Base-by-base conservation (phyloP, 257 asterid species). In the Solanum sparsipilum region DNA sequence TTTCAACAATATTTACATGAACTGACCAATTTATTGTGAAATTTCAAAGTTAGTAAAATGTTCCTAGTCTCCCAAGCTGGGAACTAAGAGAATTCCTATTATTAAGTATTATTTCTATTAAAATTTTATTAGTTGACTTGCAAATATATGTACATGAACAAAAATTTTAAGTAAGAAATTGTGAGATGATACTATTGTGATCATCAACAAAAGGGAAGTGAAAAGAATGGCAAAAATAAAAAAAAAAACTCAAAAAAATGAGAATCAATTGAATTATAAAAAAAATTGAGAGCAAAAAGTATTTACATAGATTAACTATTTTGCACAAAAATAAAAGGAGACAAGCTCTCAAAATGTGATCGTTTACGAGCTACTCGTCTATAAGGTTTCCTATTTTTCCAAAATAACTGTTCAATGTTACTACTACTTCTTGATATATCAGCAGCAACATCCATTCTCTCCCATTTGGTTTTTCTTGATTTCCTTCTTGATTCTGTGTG, bases 301-400 rank as follows among this genome's bases (percentile, higher is more conserved):
- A 72, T 86, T 35, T 71, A 74, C 82, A 63, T 52, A 86, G 23
- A 87, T 73, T 52, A 91, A 87, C 84, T 87, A 83, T 87, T 86
- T 86, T 89, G 93, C 88, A 93, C 91, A 92, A 89, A 79, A 88
- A 93, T 91, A 88, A 95, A 93, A 78, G 94, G 98, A 88, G 98
- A 92, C 41, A 95, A 90, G 90, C 90, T 93, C 84, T 89, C 76
- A 84, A 92, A 90, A 74, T 93, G 91, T 38, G 93, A 65, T 76
- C 99, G 95, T 90, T 90, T 96, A 85, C 94, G 92, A 60, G 94
- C 96, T 46, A 84, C 93, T 90, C 99, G 91, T 91, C 94, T 93
- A 83, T 87, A 92, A 35, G 98, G 95, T 91, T 94, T 95, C 88
- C 93, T 89, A 71, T 93, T 93, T 89, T 93, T 92, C 98, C 99